phyloP scores from a whole-genome alignment of 768 basidiomycete genomes.

The Hypsizygus marmoreus region DNA sequence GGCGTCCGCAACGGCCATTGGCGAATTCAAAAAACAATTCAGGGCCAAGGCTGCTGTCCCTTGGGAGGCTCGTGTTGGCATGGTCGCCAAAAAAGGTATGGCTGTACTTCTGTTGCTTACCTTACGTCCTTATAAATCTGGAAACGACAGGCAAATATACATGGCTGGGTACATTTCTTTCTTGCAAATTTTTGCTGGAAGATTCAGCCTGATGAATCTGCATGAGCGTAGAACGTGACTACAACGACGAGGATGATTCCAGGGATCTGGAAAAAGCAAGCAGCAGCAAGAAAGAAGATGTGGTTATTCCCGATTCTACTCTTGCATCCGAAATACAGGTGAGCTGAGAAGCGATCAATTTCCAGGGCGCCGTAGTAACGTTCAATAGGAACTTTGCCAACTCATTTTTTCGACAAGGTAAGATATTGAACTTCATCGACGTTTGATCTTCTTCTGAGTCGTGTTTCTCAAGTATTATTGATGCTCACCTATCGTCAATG shows the following conservation, averaged over 20 bases:
- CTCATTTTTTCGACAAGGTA: conserved; percentile 56
- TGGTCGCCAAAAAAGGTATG: conserved; percentile 52
- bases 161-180: conserved; percentile 48
- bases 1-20: conserved; percentile 35
- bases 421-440: conserved; percentile 7
- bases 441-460: background rate
- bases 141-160: conserved; percentile 53
- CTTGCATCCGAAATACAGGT: conserved; percentile 50
- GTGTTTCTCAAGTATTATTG: conserved; percentile 43
- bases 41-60: conserved; percentile 48
- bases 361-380: no score
- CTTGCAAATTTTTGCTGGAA: background rate
- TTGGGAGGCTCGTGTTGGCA: conserved; percentile 54
- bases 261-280: conserved; percentile 31
- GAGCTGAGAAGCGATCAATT: no score
- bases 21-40: conserved; percentile 65
- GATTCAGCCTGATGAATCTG: background rate
- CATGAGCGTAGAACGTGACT: conserved; percentile 58
- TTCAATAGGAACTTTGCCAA: conserved; percentile 42
- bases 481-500: conserved; percentile 58
- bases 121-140: conserved; percentile 1
- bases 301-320: conserved; percentile 46
- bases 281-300: conserved; percentile 32
- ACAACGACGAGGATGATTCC: conserved; percentile 49
- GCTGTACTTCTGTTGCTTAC: background rate